Percentiles rank a stretch among this genome's conserved stretches.
Conservation (phyloP, 139 green algal species). For the Dunaliella sp. region DNA sequence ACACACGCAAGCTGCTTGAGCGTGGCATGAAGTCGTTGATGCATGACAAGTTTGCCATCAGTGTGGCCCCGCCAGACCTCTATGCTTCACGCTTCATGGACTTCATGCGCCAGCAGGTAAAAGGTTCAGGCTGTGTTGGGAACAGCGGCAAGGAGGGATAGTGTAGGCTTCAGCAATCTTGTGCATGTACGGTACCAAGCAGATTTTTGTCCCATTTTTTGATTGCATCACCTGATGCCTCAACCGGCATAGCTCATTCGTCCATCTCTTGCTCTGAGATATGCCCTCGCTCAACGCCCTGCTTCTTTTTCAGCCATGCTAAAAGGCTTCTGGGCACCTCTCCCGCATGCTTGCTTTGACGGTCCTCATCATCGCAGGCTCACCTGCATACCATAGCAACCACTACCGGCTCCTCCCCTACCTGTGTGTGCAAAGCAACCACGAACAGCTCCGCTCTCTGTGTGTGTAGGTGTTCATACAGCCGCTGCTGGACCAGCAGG, state of each 20-base stretch:
- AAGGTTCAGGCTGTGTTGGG: neutral
- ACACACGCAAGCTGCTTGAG: conserved; percentile 83
- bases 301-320: too few species aligned
- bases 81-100: conserved; percentile 78
- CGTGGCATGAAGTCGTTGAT: conserved; percentile 77
- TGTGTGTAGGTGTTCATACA: conserved; percentile 12
- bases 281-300: too few species aligned
- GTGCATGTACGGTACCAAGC: neutral
- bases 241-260: neutral
- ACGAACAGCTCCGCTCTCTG: too few species aligned
- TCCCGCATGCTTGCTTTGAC: too few species aligned
- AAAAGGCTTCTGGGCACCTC: too few species aligned
- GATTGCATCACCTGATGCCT: neutral
- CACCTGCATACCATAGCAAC: too few species aligned
- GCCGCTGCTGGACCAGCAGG: neutral
- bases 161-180: neutral
- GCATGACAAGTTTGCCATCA: conserved; percentile 74
- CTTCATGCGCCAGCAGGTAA: conserved; percentile 53
- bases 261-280: too few species aligned
- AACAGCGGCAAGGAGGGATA: too few species aligned
- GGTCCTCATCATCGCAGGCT: too few species aligned
- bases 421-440: too few species aligned
- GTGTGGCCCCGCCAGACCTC: conserved; percentile 45
- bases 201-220: neutral
- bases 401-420: too few species aligned